Evolutionary conservation across 1,139 yeast genomes (phyloP).

Genomic region (Suhomyces anneliseae): DNA sequence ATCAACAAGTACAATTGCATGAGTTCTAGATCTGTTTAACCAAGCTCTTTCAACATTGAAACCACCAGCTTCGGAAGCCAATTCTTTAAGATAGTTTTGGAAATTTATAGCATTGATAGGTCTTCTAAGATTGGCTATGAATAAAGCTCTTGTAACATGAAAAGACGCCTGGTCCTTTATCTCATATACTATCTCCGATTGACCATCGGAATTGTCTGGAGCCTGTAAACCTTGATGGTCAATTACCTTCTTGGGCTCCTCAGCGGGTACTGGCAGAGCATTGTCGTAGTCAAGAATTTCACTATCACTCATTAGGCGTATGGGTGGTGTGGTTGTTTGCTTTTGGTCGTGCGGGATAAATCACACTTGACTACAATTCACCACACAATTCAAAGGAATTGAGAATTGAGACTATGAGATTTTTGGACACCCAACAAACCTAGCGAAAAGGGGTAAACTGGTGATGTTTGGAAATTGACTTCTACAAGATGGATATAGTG

Average conservation of each 20-base stretch:
- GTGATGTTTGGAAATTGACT: too few relatives aligned
- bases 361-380: too few relatives aligned
- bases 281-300: constrained; percentile 19
- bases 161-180: constrained; percentile 30
- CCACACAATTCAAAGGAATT: too few relatives aligned
- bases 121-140: constrained; percentile 42
- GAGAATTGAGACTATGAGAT: too few relatives aligned
- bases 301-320: constrained; percentile 18
- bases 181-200: constrained; percentile 36
- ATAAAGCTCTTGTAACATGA: constrained; percentile 42
- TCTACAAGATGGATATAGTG: too few relatives aligned
- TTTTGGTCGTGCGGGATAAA: background rate
- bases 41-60: constrained; percentile 43
- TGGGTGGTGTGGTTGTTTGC: background rate
- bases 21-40: constrained; percentile 43
- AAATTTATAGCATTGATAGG: constrained; percentile 40
- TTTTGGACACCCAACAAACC: too few relatives aligned
- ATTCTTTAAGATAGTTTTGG: constrained; percentile 32
- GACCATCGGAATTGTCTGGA: constrained; percentile 20
- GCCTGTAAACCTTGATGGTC: constrained; percentile 30
- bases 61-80: constrained; percentile 26
- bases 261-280: constrained; percentile 10
- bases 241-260: constrained; percentile 14
- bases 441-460: too few relatives aligned
- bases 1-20: constrained; percentile 42